phyloP scores from a whole-genome alignment of 2,329 filamentous ascomycete species.

The Pyrenochaeta sp. region DNA sequence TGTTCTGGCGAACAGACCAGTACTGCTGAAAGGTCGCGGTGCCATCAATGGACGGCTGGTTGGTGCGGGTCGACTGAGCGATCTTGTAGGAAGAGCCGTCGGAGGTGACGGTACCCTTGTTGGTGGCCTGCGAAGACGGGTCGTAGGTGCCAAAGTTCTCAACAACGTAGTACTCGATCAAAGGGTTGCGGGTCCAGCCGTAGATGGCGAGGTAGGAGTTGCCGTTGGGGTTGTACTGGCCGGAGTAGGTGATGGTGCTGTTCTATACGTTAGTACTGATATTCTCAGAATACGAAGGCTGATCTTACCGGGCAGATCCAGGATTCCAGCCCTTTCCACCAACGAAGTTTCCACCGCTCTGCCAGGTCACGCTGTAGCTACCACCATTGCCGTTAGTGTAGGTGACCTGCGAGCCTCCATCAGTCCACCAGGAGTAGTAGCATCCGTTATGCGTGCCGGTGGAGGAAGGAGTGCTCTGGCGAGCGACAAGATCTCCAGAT shows the following conservation, averaged over 20 bases:
- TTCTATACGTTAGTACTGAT: background rate
- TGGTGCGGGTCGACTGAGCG: constrained; percentile 41
- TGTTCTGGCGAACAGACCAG: constrained; percentile 52
- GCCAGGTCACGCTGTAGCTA: constrained; percentile 61
- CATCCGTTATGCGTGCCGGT: constrained; percentile 65
- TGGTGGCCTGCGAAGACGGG: constrained; percentile 55
- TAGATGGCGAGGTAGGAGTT: constrained; percentile 64
- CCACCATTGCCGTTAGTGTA: constrained; percentile 65
- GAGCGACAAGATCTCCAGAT: constrained; percentile 34
- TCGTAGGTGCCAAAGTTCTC: constrained; percentile 64
- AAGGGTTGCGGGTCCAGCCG: constrained; percentile 63
- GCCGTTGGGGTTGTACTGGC: constrained; percentile 44
- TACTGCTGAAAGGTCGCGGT: constrained; percentile 63
- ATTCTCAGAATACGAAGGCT: background rate
- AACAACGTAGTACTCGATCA: constrained; percentile 63
- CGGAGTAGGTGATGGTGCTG: constrained; percentile 47
- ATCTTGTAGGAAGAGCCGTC: constrained; percentile 47
- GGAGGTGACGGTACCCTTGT: constrained; percentile 42
- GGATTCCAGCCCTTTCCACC: constrained; percentile 68
- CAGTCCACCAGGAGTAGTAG: constrained; percentile 70
- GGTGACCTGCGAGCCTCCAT: constrained; percentile 59
- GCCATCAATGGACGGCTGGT: constrained; percentile 60
- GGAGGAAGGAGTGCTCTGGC: constrained; percentile 55
- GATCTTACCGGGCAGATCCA: constrained; percentile 58
- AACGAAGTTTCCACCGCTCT: constrained; percentile 63